Evolutionary conservation across 23 red algal genomes (phyloP).

Genomic region (Gracilaria vermiculophylla): DNA sequence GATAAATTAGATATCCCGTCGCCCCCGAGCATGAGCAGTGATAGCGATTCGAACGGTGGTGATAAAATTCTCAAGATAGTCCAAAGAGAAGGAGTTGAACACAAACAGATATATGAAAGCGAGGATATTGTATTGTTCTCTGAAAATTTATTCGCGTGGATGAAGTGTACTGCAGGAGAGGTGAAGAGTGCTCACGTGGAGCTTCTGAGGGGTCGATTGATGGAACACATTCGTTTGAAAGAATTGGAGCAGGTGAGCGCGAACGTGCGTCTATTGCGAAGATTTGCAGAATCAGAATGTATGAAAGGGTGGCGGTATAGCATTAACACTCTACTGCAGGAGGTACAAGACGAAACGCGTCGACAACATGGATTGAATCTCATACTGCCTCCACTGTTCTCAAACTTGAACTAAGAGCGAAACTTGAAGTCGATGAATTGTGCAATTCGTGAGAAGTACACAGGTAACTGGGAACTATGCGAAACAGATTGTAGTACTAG

Average conservation of each 20-base stretch:
- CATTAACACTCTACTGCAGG: neutral
- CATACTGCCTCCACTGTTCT: neutral
- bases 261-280: conserved; percentile 13
- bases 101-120: conserved; percentile 17
- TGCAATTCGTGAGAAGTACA: neutral
- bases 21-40: conserved; percentile 60
- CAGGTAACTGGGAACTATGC: neutral
- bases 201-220: conserved; percentile 40
- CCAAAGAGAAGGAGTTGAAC: neutral
- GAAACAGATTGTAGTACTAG: neutral
- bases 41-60: neutral
- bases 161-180: conserved; percentile 7
- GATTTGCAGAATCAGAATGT: conserved; percentile 28
- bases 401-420: neutral
- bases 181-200: conserved; percentile 64
- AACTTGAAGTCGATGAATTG: neutral
- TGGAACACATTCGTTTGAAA: conserved; percentile 41
- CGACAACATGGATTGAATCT: conserved; percentile 10
- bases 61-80: conserved; percentile 5
- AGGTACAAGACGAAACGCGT: conserved; percentile 7
- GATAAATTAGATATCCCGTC: conserved; percentile 53
- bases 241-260: conserved; percentile 18
- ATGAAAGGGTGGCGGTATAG: conserved; percentile 7
- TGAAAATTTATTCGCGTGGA: conserved; percentile 26
- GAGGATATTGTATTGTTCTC: conserved; percentile 24